Evolutionary conservation across 208 protist species (phyloP).

Genomic region (Lotmaria passim): DNA sequence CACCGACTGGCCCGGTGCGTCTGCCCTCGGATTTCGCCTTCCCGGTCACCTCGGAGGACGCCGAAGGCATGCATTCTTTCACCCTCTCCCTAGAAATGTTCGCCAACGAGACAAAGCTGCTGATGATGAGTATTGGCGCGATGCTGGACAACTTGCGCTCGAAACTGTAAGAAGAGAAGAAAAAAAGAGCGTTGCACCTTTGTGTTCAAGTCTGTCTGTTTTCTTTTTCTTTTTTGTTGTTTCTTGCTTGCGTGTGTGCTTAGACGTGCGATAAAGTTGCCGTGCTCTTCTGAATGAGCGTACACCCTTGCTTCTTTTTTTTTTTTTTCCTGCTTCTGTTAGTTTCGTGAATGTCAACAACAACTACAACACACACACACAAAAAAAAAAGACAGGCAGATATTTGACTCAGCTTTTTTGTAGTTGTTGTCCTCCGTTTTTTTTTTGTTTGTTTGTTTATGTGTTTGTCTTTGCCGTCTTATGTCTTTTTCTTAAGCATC

Average conservation of each 20-base stretch:
- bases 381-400: too few relatives aligned
- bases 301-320: too few relatives aligned
- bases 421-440: too few relatives aligned
- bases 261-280: too few relatives aligned
- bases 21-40: conserved; percentile 72
- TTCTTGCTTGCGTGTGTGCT: neutral
- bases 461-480: too few relatives aligned
- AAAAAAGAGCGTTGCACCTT: neutral
- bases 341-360: too few relatives aligned
- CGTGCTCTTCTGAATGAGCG: too few relatives aligned
- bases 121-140: conserved; percentile 71
- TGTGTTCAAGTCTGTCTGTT: neutral
- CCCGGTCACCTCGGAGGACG: conserved; percentile 80
- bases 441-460: too few relatives aligned
- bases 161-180: conserved; percentile 35
- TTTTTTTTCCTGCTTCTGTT: too few relatives aligned
- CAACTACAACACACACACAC: too few relatives aligned
- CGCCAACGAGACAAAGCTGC: conserved; percentile 75
- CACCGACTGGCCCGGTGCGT: conserved; percentile 30
- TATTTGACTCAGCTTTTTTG: too few relatives aligned
- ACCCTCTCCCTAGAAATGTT: conserved; percentile 84
- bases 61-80: conserved; percentile 81
- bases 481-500: too few relatives aligned
- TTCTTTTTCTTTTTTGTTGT: neutral
- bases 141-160: conserved; percentile 75